A percentile compares a stretch with the other conserved stretches of the same genome.
Evolutionary conservation across 78 protist genomes (phyloP).

Genomic region (Dictyostelium citrinum): DNA sequence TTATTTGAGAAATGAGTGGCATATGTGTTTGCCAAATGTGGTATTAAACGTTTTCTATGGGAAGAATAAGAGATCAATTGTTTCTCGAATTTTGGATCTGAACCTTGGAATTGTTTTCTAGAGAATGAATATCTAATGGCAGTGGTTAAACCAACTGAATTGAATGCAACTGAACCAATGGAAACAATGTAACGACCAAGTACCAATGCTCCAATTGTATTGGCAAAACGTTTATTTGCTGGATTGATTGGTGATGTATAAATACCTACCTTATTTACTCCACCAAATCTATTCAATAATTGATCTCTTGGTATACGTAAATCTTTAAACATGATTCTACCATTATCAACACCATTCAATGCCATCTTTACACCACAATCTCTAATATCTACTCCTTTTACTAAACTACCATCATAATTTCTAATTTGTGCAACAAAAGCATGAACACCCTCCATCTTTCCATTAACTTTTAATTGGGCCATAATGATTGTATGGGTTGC

Average conservation of each 20-base stretch:
- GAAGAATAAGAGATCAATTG: conserved; percentile 44
- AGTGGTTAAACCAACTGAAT: conserved; percentile 2
- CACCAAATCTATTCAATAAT: conserved; percentile 53
- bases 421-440: conserved; percentile 54
- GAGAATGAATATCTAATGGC: conserved; percentile 51
- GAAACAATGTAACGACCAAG: conserved; percentile 60
- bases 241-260: conserved; percentile 56
- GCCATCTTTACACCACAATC: conserved; percentile 82
- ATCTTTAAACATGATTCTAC: conserved; percentile 56
- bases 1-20: conserved; percentile 54
- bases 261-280: conserved; percentile 76
- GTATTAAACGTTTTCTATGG: conserved; percentile 52
- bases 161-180: conserved; percentile 40
- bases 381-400: conserved; percentile 41
- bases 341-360: conserved; percentile 83
- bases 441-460: conserved; percentile 66
- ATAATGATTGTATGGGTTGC: conserved; percentile 26
- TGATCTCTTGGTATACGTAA: conserved; percentile 69
- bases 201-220: conserved; percentile 65
- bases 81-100: background rate
- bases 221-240: conserved; percentile 53
- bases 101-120: conserved; percentile 46
- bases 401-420: background rate
- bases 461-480: conserved; percentile 66
- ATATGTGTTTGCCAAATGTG: conserved; percentile 65